Evolutionary conservation across 1,284 basidiomycete genomes (phyloP).

Genomic region (Bjerkandera adusta): DNA sequence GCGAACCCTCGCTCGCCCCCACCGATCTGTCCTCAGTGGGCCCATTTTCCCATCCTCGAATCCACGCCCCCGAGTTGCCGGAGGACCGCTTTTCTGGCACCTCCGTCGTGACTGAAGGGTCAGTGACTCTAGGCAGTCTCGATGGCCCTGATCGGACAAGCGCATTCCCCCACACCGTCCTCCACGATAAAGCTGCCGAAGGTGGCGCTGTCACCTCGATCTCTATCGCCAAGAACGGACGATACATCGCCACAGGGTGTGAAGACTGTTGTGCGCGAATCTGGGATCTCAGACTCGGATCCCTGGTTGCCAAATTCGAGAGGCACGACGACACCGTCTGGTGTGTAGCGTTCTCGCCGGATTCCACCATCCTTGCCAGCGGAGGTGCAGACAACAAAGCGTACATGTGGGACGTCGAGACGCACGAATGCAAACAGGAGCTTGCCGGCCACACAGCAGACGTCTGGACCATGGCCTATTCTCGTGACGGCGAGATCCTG

Average conservation of each 20-base stretch:
- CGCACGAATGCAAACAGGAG: slow-evolving; percentile 15
- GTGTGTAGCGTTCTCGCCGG: slow-evolving; percentile 25
- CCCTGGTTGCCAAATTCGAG: slow-evolving; percentile 11
- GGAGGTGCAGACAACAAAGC: slow-evolving; percentile 22
- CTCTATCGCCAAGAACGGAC: slow-evolving; percentile 4
- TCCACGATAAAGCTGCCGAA: slow-evolving; percentile 6
- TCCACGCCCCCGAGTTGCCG: not conserved
- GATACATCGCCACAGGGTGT: slow-evolving; percentile 21
- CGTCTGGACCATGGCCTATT: slow-evolving; percentile 25
- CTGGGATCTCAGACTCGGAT: slow-evolving; percentile 22
- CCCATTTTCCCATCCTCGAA: no score
- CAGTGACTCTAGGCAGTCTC: not conserved
- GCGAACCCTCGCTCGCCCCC: not conserved
- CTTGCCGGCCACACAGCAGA: slow-evolving; percentile 20
- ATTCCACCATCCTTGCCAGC: slow-evolving; percentile 21
- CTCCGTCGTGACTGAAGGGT: not conserved
- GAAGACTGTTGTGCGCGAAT: slow-evolving; percentile 22
- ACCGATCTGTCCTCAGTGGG: not conserved
- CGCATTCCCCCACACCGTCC: slow-evolving; percentile 7
- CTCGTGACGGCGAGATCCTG: slow-evolving; percentile 22
- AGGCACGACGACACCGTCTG: slow-evolving; percentile 24
- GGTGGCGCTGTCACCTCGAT: slow-evolving; percentile 1
- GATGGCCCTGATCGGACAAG: not conserved
- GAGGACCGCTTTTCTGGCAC: slow-evolving; percentile 6
- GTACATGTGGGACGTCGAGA: slow-evolving; percentile 20